Conservation (phyloP, 2,329 filamentous ascomycete species). For the Hyphodiscus sp. region DNA sequence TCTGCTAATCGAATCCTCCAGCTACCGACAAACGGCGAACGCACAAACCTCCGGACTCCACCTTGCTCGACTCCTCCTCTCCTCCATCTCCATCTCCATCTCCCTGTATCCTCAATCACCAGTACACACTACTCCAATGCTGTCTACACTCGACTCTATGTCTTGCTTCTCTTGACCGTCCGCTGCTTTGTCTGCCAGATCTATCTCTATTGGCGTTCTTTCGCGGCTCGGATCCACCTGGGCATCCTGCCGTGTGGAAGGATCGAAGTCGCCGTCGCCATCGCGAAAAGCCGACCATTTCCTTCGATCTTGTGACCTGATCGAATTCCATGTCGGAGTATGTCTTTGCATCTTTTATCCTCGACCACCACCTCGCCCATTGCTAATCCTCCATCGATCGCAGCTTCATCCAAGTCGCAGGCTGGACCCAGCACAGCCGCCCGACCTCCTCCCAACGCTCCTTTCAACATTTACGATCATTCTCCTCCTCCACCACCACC, state of each 20-base stretch:
- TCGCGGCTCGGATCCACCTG: background rate
- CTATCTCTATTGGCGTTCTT: background rate
- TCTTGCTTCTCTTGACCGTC: background rate
- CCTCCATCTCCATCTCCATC: too few species aligned
- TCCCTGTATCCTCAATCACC: too few species aligned
- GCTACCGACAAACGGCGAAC: background rate
- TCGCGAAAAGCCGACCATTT: background rate
- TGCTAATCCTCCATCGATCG: background rate
- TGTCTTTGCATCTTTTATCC: background rate
- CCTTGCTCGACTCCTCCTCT: background rate
- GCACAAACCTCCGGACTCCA: background rate
- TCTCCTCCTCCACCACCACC: conserved; percentile 44
- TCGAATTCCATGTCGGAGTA: conserved; percentile 6
- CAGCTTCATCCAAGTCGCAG: conserved; percentile 48
- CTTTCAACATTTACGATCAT: conserved; percentile 47
- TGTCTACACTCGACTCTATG: background rate
- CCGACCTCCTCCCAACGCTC: conserved; percentile 33
- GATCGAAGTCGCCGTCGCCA: background rate
- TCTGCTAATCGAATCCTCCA: too few species aligned
- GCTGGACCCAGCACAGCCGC: conserved; percentile 42
- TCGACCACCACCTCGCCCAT: background rate
- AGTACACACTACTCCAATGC: background rate
- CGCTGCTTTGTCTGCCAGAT: background rate
- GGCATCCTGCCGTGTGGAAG: background rate
- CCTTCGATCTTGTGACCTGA: background rate